Evolutionary conservation across 371 early-diverging fungal genomes (phyloP).

Genomic region (Scutellospora calospora): DNA sequence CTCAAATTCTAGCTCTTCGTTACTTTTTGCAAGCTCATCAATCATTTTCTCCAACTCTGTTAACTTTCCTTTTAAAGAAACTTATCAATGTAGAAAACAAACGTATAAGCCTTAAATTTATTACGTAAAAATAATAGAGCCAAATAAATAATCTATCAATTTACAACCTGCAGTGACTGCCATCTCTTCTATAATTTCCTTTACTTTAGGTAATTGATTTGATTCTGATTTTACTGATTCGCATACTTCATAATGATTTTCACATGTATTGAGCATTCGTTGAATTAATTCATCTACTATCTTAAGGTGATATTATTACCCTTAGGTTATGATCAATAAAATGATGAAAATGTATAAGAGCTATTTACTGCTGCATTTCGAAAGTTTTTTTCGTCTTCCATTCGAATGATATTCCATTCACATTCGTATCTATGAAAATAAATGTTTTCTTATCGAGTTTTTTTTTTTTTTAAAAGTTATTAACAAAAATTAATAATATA

Average conservation of each 20-base stretch:
- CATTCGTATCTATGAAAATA: slow-evolving; percentile 20
- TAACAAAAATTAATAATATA: background rate
- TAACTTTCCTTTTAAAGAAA: slow-evolving; percentile 35
- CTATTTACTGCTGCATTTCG: slow-evolving; percentile 31
- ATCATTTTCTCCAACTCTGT: slow-evolving; percentile 38
- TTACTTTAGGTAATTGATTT: slow-evolving; percentile 34
- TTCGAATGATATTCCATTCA: slow-evolving; percentile 29
- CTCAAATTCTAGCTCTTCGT: slow-evolving; percentile 22
- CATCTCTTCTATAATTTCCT: slow-evolving; percentile 22
- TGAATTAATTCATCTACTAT: slow-evolving; percentile 28
- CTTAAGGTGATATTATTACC: slow-evolving; percentile 5
- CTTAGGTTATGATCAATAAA: background rate
- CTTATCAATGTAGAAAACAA: background rate
- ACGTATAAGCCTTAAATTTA: background rate
- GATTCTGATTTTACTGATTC: slow-evolving; percentile 36
- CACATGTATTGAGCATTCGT: slow-evolving; percentile 21
- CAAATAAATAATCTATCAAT: background rate
- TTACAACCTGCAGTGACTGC: slow-evolving; percentile 23
- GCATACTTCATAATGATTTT: slow-evolving; percentile 36
- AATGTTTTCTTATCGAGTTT: background rate
- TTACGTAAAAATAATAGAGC: background rate
- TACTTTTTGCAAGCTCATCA: slow-evolving; percentile 7
- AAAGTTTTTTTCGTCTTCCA: slow-evolving; percentile 31
- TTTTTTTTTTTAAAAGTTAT: background rate
- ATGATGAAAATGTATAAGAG: background rate